Evolutionary conservation across 805 yeast species (phyloP).

Genomic region (Sporopachydermia lactativora): DNA sequence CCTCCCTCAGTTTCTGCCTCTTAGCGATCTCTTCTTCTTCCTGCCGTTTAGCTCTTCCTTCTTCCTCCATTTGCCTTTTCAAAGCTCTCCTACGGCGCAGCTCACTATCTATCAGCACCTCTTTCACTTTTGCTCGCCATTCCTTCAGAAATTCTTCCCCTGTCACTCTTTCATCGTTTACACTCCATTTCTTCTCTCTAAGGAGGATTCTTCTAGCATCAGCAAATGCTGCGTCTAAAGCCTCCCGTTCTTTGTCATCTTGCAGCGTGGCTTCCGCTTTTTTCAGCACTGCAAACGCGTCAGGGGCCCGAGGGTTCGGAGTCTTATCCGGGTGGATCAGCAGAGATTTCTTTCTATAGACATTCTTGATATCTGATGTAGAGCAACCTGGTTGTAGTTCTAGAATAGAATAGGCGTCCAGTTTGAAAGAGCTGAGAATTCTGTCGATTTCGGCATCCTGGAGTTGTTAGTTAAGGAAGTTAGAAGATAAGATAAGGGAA

Average conservation of each 20-base stretch:
- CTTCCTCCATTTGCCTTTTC: slow-evolving; percentile 28
- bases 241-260: slow-evolving; percentile 24
- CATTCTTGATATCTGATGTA: slow-evolving; percentile 26
- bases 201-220: slow-evolving; percentile 28
- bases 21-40: slow-evolving; percentile 19
- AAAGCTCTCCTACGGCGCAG: slow-evolving; percentile 27
- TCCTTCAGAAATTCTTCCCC: slow-evolving; percentile 22
- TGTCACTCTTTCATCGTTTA: slow-evolving; percentile 24
- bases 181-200: slow-evolving; percentile 22
- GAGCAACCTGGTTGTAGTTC: slow-evolving; percentile 31
- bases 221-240: slow-evolving; percentile 30
- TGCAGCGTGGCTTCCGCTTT: slow-evolving; percentile 32
- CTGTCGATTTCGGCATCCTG: slow-evolving; percentile 35
- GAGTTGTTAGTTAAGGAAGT: not conserved
- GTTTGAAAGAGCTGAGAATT: slow-evolving; percentile 30
- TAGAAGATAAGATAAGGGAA: not conserved
- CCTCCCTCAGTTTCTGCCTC: slow-evolving; percentile 21
- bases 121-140: slow-evolving; percentile 29
- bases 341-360: slow-evolving; percentile 44
- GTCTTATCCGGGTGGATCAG: slow-evolving; percentile 60
- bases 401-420: slow-evolving; percentile 42
- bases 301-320: slow-evolving; percentile 39
- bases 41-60: slow-evolving; percentile 22
- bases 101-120: slow-evolving; percentile 32
- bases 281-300: slow-evolving; percentile 46